Percentiles rank a stretch among this genome's conserved stretches.
phyloP scores from a whole-genome alignment of 371 early-diverging fungal species.

The Mortierella sp. region DNA sequence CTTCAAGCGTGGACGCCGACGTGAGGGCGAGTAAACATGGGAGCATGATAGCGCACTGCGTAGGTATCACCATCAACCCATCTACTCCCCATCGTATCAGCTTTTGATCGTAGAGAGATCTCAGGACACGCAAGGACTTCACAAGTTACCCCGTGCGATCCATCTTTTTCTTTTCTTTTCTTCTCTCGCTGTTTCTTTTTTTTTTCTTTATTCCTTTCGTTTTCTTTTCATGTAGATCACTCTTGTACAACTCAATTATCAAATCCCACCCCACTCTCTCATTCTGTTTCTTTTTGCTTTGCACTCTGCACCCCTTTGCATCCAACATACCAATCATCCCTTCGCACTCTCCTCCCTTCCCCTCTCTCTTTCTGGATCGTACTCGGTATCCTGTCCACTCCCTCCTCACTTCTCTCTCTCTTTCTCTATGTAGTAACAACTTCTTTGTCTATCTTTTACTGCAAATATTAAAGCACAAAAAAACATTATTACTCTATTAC shows the following conservation, averaged over 20 bases:
- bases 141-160: no score
- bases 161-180: not conserved
- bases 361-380: no score
- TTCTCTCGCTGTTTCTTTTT: not conserved
- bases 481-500: no score
- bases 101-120: no score
- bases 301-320: conserved; percentile 4
- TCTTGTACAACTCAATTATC: conserved; percentile 1
- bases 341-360: not conserved
- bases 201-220: not conserved
- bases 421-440: not conserved
- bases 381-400: no score
- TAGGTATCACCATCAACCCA: no score
- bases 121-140: no score
- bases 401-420: no score
- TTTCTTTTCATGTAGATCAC: conserved; percentile 10
- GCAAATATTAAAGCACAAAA: no score
- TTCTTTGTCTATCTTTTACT: no score
- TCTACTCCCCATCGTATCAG: no score
- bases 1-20: conserved; percentile 49
- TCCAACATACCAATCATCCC: not conserved
- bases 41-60: no score
- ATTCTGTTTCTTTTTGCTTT: not conserved
- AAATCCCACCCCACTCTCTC: not conserved
- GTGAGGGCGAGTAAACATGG: conserved; percentile 55